Conservation (phyloP, 768 basidiomycete genomes). For the Phallus indusiatus region DNA sequence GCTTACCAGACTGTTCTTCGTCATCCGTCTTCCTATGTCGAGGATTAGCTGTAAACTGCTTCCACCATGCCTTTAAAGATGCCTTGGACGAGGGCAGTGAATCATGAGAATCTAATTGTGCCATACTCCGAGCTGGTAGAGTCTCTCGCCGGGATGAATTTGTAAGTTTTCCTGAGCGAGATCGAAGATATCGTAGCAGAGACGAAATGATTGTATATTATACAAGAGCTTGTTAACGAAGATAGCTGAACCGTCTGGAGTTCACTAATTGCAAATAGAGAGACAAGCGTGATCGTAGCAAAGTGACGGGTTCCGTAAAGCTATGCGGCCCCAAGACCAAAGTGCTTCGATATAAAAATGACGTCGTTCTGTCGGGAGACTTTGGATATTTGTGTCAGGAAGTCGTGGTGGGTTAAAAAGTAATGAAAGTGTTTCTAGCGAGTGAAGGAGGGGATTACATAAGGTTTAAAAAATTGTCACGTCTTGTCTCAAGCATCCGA, state of each 20-base stretch:
- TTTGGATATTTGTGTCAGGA: too few species aligned
- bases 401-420: too few species aligned
- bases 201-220: background rate
- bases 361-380: background rate
- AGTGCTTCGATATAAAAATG: background rate
- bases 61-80: conserved; percentile 75
- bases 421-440: background rate
- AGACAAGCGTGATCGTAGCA: too few species aligned
- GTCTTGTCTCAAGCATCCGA: background rate
- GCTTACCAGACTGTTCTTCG: conserved; percentile 26
- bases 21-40: conserved; percentile 23
- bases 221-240: background rate
- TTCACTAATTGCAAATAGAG: too few species aligned
- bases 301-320: too few species aligned
- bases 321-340: background rate
- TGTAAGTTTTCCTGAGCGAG: background rate
- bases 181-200: background rate
- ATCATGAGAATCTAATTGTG: background rate
- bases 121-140: background rate
- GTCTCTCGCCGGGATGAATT: background rate
- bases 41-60: conserved; percentile 59
- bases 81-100: conserved; percentile 29
- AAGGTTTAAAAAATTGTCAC: background rate
- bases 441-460: background rate
- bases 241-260: background rate